A percentile compares a stretch with the other conserved stretches of the same genome.
These are phyloP conservation scores for Ganoderma lucidum DNA, from an alignment of 1,284 basidiomycete species.

Conservation along the genomic window DNA sequence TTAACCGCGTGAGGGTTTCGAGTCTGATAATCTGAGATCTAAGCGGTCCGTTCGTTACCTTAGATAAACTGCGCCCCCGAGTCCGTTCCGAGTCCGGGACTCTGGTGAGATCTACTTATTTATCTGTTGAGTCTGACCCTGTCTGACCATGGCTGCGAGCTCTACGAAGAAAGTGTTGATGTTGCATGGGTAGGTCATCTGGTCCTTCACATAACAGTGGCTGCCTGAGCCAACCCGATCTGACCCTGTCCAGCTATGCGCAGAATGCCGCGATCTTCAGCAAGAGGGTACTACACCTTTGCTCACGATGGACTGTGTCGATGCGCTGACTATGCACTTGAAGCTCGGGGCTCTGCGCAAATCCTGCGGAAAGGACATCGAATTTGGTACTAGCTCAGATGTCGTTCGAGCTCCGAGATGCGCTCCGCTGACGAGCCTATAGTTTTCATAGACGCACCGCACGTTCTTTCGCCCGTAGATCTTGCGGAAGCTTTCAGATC, in stretches of 20 bases:
- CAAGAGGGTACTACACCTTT: conserved; percentile 67
- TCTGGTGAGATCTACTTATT: background rate
- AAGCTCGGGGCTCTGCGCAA: conserved; percentile 82
- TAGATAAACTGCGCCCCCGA: background rate
- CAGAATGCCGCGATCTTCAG: conserved; percentile 84
- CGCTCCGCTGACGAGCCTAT: conserved; percentile 11
- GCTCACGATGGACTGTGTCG: background rate
- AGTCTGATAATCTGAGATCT: conserved; percentile 3
- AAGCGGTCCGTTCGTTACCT: background rate
- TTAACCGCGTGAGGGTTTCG: background rate
- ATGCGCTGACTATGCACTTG: conserved; percentile 7
- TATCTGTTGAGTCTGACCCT: too few relatives aligned
- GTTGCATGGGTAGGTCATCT: conserved; percentile 61
- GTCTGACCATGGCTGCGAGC: conserved; percentile 10
- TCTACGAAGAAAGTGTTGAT: conserved; percentile 54
- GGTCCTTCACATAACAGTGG: background rate
- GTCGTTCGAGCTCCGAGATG: background rate
- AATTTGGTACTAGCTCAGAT: conserved; percentile 61
- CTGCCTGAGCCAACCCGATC: background rate
- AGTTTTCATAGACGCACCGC: conserved; percentile 87
- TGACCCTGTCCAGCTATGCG: conserved; percentile 64
- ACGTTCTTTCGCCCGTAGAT: conserved; percentile 78
- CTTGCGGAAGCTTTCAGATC: conserved; percentile 50
- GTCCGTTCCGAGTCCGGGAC: background rate
- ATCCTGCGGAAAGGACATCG: conserved; percentile 70